phyloP scores from a whole-genome alignment of 2,329 filamentous ascomycete genomes.

The Trichoderma gracile region DNA sequence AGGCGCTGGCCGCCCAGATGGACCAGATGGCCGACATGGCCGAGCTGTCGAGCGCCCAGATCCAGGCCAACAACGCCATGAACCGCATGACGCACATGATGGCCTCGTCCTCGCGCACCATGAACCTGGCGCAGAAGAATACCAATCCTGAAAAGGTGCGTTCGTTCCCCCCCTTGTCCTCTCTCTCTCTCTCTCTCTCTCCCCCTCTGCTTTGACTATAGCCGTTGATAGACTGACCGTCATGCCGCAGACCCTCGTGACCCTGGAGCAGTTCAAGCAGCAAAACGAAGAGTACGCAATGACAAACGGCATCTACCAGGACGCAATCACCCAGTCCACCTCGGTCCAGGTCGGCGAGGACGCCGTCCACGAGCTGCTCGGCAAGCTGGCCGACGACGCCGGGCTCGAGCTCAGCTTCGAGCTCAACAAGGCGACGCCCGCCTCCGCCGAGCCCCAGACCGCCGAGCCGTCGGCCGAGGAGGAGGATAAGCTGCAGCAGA shows the following conservation, averaged over 20 bases:
- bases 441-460: slow-evolving; percentile 59
- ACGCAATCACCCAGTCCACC: slow-evolving; percentile 78
- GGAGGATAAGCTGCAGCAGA: slow-evolving; percentile 71
- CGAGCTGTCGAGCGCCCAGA: slow-evolving; percentile 60
- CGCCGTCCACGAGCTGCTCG: slow-evolving; percentile 82
- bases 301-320: slow-evolving; percentile 76
- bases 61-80: slow-evolving; percentile 65
- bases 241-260: slow-evolving; percentile 55
- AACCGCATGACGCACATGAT: slow-evolving; percentile 67
- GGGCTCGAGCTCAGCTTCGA: slow-evolving; percentile 80
- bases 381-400: slow-evolving; percentile 83
- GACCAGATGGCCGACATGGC: slow-evolving; percentile 66
- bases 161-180: not conserved
- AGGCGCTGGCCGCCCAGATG: slow-evolving; percentile 63
- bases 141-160: slow-evolving; percentile 59
- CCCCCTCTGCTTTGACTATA: too few relatives aligned
- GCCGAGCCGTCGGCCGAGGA: slow-evolving; percentile 73
- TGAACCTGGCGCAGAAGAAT: slow-evolving; percentile 59
- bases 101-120: slow-evolving; percentile 59
- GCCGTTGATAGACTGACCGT: too few relatives aligned
- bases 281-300: slow-evolving; percentile 66
- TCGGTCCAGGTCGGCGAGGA: slow-evolving; percentile 73
- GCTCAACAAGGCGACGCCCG: slow-evolving; percentile 60
- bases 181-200: too few relatives aligned
- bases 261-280: slow-evolving; percentile 61